Base-by-base conservation (phyloP, 2,329 filamentous ascomycete genomes). In the Lachnellula willkommii region DNA sequence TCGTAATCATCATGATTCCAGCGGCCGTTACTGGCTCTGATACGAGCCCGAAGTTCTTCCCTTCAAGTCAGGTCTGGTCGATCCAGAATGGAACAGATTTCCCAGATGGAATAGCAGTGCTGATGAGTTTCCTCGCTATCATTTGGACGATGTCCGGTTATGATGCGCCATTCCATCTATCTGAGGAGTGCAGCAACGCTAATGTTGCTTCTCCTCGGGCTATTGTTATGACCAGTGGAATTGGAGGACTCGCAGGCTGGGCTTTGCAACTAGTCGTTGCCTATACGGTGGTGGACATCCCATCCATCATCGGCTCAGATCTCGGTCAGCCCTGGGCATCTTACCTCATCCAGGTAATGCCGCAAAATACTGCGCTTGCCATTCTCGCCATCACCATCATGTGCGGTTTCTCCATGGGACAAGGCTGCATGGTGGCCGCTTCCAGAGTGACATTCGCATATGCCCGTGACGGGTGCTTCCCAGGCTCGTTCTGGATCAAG, bases 141-240 rank as follows among this genome's bases (percentile, higher is more conserved):
- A 86, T 88, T 60, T 87, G 84, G 84, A 87, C 83, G 5, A 85
- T 84, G 78, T 77, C 77, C 5, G 83, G 84, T 42, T 88, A 87
- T 66, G 85, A 88, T 69, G 79, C 79, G 0, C 82, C 85, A 0
- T 89, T 89, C 69, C 87, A 90, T 71, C 71, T 90, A n/a, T 79
- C 83, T 3, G 87, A 90, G 66, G 87, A 90, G 70, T 90, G 87
- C 70, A 84, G 82, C 57, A 90, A 90, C 63, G 87, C 87, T 28
- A 83, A 81, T 62, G 72, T 89, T 47, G 86, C 87, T 32, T 81
- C 84, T 9, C 87, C 87, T 0, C 80, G 87, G 12, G 87, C 87
- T 7, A 90, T 90, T 52, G 81, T 89, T 39, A 74, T 89, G 66
- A 90, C 87, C 0, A 83, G 83, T 1, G 80, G 74, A 1, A 75